These are phyloP conservation scores for Didymella exigua DNA, from an alignment of 2,329 filamentous ascomycete species.

Conservation along the genomic window DNA sequence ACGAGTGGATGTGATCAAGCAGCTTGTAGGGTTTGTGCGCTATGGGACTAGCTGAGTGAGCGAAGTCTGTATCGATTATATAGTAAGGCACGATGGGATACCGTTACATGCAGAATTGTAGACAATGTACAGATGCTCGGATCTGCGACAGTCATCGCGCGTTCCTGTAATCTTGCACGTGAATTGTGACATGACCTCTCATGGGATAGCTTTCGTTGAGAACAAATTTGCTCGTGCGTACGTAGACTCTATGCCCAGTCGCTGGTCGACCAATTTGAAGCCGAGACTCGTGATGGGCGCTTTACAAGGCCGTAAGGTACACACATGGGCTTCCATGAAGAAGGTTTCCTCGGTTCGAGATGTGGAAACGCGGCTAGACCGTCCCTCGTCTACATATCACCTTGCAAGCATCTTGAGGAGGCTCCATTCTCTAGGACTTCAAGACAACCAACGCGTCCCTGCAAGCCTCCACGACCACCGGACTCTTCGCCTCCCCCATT, in stretches of 20 bases:
- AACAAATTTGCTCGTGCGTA: too few relatives aligned
- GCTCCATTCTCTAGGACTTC: constrained; percentile 42
- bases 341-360: too few relatives aligned
- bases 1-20: neutral
- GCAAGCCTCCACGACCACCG: constrained; percentile 72
- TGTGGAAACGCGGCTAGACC: neutral
- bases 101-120: neutral
- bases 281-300: too few relatives aligned
- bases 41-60: neutral
- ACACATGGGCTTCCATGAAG: neutral
- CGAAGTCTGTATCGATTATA: neutral
- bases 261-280: too few relatives aligned
- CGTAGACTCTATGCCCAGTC: too few relatives aligned
- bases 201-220: too few relatives aligned
- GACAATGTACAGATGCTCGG: neutral
- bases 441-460: constrained; percentile 75
- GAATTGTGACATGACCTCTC: too few relatives aligned
- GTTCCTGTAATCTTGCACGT: too few relatives aligned
- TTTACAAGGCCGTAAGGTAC: too few relatives aligned
- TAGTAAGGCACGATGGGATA: neutral
- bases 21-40: neutral
- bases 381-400: neutral
- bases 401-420: neutral
- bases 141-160: neutral
- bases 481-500: constrained; percentile 70